These are phyloP conservation scores for Phytophthora megakarya DNA, from an alignment of 352 stramenopile species.

Conservation along the genomic window DNA sequence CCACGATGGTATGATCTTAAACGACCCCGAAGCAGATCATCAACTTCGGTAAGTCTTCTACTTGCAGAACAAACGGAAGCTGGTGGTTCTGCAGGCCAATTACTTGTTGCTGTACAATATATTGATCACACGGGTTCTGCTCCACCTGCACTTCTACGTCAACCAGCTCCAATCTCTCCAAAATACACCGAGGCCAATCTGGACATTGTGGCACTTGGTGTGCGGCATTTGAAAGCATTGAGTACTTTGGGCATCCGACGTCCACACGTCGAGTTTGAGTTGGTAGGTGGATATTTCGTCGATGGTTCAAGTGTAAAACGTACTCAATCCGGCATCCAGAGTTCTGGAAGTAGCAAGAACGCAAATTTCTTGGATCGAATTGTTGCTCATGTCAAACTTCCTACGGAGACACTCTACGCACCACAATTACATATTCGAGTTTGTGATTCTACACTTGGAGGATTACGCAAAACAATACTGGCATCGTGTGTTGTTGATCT, in stretches of 20 bases:
- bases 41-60: slow-evolving; percentile 17
- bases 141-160: slow-evolving; percentile 36
- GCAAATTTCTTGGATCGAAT: slow-evolving; percentile 76
- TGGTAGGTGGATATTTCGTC: slow-evolving; percentile 55
- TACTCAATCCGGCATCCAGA: slow-evolving; percentile 39
- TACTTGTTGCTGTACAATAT: slow-evolving; percentile 68
- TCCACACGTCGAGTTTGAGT: slow-evolving; percentile 71
- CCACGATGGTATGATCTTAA: slow-evolving; percentile 59
- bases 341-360: slow-evolving; percentile 57
- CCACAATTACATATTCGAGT: slow-evolving; percentile 72
- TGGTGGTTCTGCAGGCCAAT: slow-evolving; percentile 37
- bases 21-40: slow-evolving; percentile 19
- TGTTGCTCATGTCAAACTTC: slow-evolving; percentile 52
- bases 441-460: slow-evolving; percentile 55
- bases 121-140: slow-evolving; percentile 49
- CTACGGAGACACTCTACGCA: slow-evolving; percentile 60
- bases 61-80: slow-evolving; percentile 27
- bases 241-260: slow-evolving; percentile 59
- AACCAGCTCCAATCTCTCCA: slow-evolving; percentile 43
- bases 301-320: slow-evolving; percentile 51
- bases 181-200: slow-evolving; percentile 62
- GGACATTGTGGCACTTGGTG: slow-evolving; percentile 71
- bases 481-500: slow-evolving; percentile 68
- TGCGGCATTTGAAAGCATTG: slow-evolving; percentile 67
- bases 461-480: slow-evolving; percentile 55